These are phyloP conservation scores for Malus hybrid DNA, from an alignment of 331 rosid genomes.

Conservation along the genomic window DNA sequence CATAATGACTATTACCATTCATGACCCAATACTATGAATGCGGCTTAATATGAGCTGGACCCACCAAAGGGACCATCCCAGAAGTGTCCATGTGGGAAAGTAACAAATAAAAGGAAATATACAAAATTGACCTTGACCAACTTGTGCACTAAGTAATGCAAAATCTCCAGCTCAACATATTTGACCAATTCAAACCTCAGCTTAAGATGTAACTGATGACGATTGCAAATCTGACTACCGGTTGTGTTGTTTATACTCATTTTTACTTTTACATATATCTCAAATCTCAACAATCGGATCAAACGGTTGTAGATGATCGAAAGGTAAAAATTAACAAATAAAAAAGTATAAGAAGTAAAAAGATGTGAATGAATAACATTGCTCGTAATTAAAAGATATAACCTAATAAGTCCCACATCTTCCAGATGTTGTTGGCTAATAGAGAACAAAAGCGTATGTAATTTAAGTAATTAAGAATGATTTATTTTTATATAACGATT, in stretches of 20 bases:
- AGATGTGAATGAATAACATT: no score
- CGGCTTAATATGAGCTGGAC: background rate
- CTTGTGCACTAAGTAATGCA: conserved; percentile 2
- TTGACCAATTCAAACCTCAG: conserved; percentile 4
- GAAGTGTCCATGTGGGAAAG: background rate
- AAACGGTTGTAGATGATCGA: no score
- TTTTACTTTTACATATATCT: no score
- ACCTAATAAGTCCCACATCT: background rate
- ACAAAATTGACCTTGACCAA: background rate
- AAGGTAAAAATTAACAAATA: no score
- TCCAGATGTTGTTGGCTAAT: background rate
- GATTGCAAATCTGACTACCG: background rate
- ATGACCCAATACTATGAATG: background rate
- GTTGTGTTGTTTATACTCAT: no score
- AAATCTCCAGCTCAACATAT: conserved; percentile 2
- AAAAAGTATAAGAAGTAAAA: no score
- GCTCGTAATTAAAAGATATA: no score
- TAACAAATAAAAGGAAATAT: background rate
- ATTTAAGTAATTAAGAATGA: no score
- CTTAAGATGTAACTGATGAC: background rate
- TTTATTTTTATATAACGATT: no score
- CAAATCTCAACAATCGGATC: no score
- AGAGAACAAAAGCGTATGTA: no score
- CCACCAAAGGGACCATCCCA: background rate
- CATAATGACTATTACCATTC: background rate